These are phyloP conservation scores for Leccinum pallidistipes DNA, from an alignment of 1,284 basidiomycete genomes.

Conservation along the genomic window DNA sequence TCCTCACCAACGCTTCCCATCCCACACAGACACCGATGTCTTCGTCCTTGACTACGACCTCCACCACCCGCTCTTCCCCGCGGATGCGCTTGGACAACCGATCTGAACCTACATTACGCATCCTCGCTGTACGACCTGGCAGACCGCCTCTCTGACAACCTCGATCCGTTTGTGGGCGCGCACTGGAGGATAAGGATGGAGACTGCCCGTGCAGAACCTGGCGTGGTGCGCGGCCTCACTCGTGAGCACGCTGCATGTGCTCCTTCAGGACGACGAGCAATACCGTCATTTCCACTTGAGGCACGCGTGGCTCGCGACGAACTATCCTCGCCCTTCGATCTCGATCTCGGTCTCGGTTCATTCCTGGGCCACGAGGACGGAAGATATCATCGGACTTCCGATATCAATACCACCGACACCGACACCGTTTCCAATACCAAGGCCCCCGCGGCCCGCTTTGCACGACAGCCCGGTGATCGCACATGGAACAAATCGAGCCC, in stretches of 20 bases:
- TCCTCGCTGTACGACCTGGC: constrained; percentile 40
- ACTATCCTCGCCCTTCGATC: constrained; percentile 39
- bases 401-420: neutral
- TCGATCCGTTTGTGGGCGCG: constrained; percentile 42
- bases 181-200: constrained; percentile 53
- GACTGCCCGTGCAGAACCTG: constrained; percentile 39
- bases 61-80: neutral
- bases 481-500: constrained; percentile 38
- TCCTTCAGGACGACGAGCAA: constrained; percentile 34
- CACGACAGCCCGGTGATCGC: neutral
- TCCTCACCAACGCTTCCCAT: neutral
- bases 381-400: neutral
- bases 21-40: neutral
- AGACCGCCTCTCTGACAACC: constrained; percentile 34
- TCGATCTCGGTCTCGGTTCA: neutral
- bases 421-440: neutral
- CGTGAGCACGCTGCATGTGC: constrained; percentile 39
- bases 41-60: neutral
- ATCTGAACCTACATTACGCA: constrained; percentile 37
- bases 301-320: constrained; percentile 49
- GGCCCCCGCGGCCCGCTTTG: neutral
- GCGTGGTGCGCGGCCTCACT: constrained; percentile 46
- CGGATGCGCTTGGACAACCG: neutral
- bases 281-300: constrained; percentile 6
- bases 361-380: neutral